Conservation (phyloP, 805 yeast species). For the Candida maris region DNA sequence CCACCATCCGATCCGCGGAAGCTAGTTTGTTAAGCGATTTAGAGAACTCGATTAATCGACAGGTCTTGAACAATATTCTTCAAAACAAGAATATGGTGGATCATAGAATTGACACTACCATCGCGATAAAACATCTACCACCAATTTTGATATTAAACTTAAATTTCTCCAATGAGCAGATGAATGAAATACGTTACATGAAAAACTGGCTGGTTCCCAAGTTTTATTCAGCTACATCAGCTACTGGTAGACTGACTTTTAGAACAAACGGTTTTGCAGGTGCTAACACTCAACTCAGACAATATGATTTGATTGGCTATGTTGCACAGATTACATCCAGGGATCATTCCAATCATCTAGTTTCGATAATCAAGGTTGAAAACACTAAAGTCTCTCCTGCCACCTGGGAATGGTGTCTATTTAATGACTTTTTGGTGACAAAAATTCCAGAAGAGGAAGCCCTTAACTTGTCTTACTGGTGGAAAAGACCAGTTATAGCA, state of each 20-base stretch:
- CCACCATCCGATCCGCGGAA: conserved; percentile 27
- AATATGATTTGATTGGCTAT: conserved; percentile 64
- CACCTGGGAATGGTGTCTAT: conserved; percentile 61
- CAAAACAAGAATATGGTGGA: conserved; percentile 50
- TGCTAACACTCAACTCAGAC: conserved; percentile 23
- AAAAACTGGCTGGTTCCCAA: conserved; percentile 61
- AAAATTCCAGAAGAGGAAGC: conserved; percentile 76
- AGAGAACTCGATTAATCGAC: conserved; percentile 57
- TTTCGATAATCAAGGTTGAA: conserved; percentile 49
- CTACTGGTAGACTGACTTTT: conserved; percentile 25
- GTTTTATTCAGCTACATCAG: conserved; percentile 40
- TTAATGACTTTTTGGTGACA: conserved; percentile 87
- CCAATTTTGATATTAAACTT: conserved; percentile 62
- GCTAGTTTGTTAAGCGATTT: conserved; percentile 52
- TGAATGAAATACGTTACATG: conserved; percentile 45
- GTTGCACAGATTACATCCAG: conserved; percentile 64
- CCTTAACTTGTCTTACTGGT: conserved; percentile 61
- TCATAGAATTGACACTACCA: conserved; percentile 53
- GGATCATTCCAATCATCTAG: conserved; percentile 54
- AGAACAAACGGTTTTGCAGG: conserved; percentile 25
- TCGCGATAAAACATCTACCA: conserved; percentile 54
- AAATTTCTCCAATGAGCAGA: conserved; percentile 51
- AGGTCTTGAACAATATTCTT: conserved; percentile 45
- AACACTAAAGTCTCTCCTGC: conserved; percentile 17
- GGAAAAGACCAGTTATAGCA: conserved; percentile 81